Evolutionary conservation across 31 red algal genomes (phyloP).

Genomic region (Odonthalia washingtoniensis): DNA sequence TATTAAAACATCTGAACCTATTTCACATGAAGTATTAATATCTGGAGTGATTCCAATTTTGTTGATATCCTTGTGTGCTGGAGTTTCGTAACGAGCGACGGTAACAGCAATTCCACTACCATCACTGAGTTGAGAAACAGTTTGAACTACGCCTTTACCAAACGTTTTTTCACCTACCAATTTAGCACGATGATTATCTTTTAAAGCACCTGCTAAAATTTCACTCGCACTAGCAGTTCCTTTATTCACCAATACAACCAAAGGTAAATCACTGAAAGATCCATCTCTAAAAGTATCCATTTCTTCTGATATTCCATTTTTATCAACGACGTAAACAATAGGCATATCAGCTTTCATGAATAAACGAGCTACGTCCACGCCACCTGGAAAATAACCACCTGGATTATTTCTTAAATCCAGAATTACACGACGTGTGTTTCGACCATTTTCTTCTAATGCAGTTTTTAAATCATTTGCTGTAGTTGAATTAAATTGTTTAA

Average conservation of each 20-base stretch:
- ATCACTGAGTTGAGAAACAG: slow-evolving; percentile 87
- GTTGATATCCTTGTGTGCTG: slow-evolving; percentile 90
- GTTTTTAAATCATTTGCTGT: slow-evolving; percentile 77
- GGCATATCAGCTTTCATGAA: slow-evolving; percentile 78
- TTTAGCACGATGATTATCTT: slow-evolving; percentile 85
- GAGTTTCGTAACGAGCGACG: slow-evolving; percentile 87
- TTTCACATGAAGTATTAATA: slow-evolving; percentile 54
- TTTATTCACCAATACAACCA: slow-evolving; percentile 89
- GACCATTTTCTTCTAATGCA: slow-evolving; percentile 43
- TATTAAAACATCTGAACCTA: slow-evolving; percentile 60
- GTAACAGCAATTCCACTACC: slow-evolving; percentile 95
- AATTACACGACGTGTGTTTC: slow-evolving; percentile 57
- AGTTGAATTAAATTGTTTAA: slow-evolving; percentile 86
- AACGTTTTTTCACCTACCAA: slow-evolving; percentile 91
- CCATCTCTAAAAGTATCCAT: slow-evolving; percentile 61
- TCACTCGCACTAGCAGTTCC: slow-evolving; percentile 97
- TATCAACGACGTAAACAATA: slow-evolving; percentile 86
- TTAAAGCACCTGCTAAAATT: slow-evolving; percentile 91
- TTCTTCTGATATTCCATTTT: slow-evolving; percentile 75
- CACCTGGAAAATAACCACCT: slow-evolving; percentile 96
- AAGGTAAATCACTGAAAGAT: slow-evolving; percentile 38
- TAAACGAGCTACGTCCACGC: slow-evolving; percentile 93
- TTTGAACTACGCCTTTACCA: slow-evolving; percentile 99
- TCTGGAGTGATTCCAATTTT: slow-evolving; percentile 87
- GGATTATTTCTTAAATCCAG: slow-evolving; percentile 96